phyloP scores from a whole-genome alignment of 2,329 filamentous ascomycete genomes.

The Alternaria angustiovoidea region DNA sequence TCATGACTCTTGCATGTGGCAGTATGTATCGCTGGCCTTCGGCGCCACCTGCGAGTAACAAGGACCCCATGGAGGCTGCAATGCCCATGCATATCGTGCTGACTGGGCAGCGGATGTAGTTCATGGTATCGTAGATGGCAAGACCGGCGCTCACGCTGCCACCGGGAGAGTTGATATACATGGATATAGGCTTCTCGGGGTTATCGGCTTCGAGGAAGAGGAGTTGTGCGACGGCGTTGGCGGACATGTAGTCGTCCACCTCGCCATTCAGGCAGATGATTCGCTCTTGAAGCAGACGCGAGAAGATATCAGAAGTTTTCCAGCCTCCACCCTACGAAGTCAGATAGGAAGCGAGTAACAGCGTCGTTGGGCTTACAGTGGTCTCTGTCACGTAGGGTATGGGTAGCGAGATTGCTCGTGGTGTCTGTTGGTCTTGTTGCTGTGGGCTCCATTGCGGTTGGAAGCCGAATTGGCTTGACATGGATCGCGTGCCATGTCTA shows the following conservation, averaged over 20 bases:
- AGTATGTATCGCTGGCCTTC: constrained; percentile 86
- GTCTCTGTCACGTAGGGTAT: constrained; percentile 62
- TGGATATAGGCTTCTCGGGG: constrained; percentile 91
- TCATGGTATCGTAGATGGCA: constrained; percentile 99
- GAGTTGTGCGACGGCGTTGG: constrained; percentile 93
- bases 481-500: constrained; percentile 30
- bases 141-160: constrained; percentile 85
- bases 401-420: constrained; percentile 53
- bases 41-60: constrained; percentile 86
- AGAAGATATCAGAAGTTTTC: constrained; percentile 61
- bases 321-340: constrained; percentile 58
- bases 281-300: constrained; percentile 71
- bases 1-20: constrained; percentile 95
- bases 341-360: constrained; percentile 27
- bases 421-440: constrained; percentile 29
- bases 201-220: constrained; percentile 98
- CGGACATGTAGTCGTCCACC: constrained; percentile 88
- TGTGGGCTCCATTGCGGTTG: constrained; percentile 28
- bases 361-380: constrained; percentile 46
- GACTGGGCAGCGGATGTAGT: constrained; percentile 91
- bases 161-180: constrained; percentile 97
- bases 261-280: constrained; percentile 93
- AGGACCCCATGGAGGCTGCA: constrained; percentile 92
- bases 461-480: constrained; percentile 39
- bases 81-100: constrained; percentile 95